Percentiles rank a stretch among this genome's conserved stretches.
Evolutionary conservation across 2,329 filamentous ascomycete species (phyloP).

Genomic region (Chaetothyriales sp.): DNA sequence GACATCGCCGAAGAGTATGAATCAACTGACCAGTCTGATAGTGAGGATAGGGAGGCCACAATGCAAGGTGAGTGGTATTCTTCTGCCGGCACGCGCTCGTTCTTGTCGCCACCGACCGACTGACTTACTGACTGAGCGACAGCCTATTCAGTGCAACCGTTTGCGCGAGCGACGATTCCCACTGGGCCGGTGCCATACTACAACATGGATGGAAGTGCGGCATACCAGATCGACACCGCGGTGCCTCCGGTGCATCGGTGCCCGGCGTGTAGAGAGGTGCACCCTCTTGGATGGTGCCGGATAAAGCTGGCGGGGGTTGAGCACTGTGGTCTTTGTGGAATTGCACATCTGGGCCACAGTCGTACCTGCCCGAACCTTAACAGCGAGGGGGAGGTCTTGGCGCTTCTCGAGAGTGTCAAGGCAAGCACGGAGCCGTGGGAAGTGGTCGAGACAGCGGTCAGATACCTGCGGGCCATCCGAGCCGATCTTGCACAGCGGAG

Average conservation of each 20-base stretch:
- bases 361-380: conserved; percentile 47
- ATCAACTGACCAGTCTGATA: conserved; percentile 18
- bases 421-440: conserved; percentile 40
- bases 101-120: background rate
- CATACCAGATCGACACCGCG: conserved; percentile 7
- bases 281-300: conserved; percentile 44
- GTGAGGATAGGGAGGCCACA: conserved; percentile 3
- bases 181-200: conserved; percentile 16
- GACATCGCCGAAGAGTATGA: conserved; percentile 19
- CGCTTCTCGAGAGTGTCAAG: conserved; percentile 49
- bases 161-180: conserved; percentile 24
- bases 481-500: conserved; percentile 40
- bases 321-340: conserved; percentile 48
- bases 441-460: conserved; percentile 38
- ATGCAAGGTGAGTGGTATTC: conserved; percentile 9
- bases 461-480: conserved; percentile 43
- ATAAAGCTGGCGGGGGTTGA: conserved; percentile 45
- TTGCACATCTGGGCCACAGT: conserved; percentile 42
- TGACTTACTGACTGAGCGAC: too few relatives aligned
- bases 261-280: conserved; percentile 38
- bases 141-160: conserved; percentile 22
- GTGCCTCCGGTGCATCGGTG: conserved; percentile 27
- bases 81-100: background rate
- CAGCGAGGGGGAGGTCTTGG: conserved; percentile 46
- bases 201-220: conserved; percentile 9